Conservation (phyloP, 2,329 filamentous ascomycete species). For the Elsinoe ampelina region DNA sequence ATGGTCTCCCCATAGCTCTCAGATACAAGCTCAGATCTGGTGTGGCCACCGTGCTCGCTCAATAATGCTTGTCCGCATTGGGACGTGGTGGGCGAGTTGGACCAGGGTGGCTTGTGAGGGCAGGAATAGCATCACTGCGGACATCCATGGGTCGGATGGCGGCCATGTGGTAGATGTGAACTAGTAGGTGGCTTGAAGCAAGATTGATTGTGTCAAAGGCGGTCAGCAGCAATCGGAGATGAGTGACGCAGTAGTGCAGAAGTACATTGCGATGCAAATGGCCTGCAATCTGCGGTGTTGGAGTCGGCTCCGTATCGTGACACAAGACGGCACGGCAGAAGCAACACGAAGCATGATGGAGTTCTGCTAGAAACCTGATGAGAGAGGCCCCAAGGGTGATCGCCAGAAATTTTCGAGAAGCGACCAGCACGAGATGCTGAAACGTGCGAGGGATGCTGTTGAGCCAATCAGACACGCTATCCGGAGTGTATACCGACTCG, state of each 20-base stretch:
- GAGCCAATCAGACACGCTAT: not conserved
- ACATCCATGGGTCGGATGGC: not conserved
- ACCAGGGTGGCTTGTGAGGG: not conserved
- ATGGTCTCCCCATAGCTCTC: not conserved
- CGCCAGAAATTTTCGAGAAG: slow-evolving; percentile 9
- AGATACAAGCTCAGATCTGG: not conserved
- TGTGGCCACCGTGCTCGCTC: not conserved
- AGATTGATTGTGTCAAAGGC: not conserved
- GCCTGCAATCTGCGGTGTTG: not conserved
- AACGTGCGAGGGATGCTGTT: not conserved
- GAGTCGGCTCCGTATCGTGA: not conserved
- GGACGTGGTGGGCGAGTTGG: not conserved
- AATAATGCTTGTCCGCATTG: not conserved
- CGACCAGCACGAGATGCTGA: slow-evolving; percentile 2
- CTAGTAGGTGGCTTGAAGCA: not conserved
- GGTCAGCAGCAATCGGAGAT: not conserved
- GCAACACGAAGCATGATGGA: not conserved
- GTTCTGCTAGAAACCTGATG: no score
- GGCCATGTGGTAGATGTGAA: slow-evolving; percentile 9
- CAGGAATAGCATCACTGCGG: slow-evolving; percentile 4
- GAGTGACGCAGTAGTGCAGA: not conserved
- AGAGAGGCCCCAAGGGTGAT: not conserved
- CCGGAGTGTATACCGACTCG: not conserved
- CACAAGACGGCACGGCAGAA: slow-evolving; percentile 1
- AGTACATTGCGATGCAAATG: not conserved